Evolutionary conservation across 345 rosid genomes (phyloP).

Genomic region (Carallia brachiata): DNA sequence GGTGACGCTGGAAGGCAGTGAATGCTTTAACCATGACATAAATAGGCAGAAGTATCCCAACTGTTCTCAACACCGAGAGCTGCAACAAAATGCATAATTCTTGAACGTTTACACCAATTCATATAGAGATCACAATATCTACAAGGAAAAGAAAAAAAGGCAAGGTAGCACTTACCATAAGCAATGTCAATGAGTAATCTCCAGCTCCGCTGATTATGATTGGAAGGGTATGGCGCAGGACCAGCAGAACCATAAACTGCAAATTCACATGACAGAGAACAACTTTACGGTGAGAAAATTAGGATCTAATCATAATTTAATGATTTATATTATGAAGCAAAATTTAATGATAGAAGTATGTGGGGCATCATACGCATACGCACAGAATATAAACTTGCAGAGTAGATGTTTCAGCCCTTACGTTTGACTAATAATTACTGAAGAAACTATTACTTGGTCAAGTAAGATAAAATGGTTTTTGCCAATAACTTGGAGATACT

Average conservation of each 20-base stretch:
- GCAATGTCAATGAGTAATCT: constrained; percentile 53
- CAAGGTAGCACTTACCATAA: constrained; percentile 41
- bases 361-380: no score
- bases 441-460: no score
- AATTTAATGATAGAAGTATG: not conserved
- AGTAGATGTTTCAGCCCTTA: not conserved
- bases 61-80: constrained; percentile 52
- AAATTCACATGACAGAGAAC: constrained; percentile 12
- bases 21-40: constrained; percentile 55
- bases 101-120: not conserved
- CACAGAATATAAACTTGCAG: not conserved
- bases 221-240: constrained; percentile 72
- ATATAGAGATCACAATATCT: not conserved
- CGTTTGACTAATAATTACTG: not conserved
- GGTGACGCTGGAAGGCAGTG: constrained; percentile 43
- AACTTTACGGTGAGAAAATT: not conserved
- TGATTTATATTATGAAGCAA: no score
- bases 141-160: not conserved
- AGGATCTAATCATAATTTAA: not conserved
- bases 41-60: constrained; percentile 63
- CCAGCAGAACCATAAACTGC: constrained; percentile 70
- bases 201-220: constrained; percentile 47
- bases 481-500: no score
- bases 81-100: constrained; percentile 25
- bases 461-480: no score